Evolutionary conservation across 2,329 filamentous ascomycete genomes (phyloP), one percentile per base, ranked within the genome.

Genomic region (Xylariomycetidae sp.): DNA sequence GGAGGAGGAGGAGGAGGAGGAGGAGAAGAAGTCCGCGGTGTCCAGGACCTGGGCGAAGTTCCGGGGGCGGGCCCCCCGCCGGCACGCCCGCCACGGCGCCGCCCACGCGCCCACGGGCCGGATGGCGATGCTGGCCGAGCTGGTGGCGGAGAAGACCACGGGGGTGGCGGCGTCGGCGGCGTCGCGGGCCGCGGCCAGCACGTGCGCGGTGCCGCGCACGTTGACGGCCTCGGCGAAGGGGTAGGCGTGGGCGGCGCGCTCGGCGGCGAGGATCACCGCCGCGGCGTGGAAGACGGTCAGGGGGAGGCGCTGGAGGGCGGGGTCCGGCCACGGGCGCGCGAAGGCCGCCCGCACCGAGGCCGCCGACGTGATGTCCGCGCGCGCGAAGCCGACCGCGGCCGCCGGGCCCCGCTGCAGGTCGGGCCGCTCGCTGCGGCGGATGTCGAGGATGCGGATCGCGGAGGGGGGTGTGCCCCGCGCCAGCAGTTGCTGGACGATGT

Each of bases 281-380:
- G 72, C 73, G 1, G 67, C 75, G 54, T 77, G 73, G 46, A 72
- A 74, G 10, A 77, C 72, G 1, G 72, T 75, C 16, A 77, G 53
- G 2, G 72, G 71, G 4, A 67, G 57, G 4, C 51, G 29, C 5
- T 63, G 56, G 5, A 64, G 57, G 2, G 51, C 49, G 3, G 50
- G 30, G 3, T 61, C 19, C 3, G 39, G 56, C 73, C 74, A 77
- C 5, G 64, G 57, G 15, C 56, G 53, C 5, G 55, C 48, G 35
- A 77, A 75, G 12, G 70, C 70, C 1, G 54, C 57, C 6, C 53
- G 39, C 1, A 70, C 65, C 2, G 62, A 63, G 4, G 53, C 40
- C 14, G 54, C 48, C 13, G 70, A 68, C 3, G 67, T 63, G 44
- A 76, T 70, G 47, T 78, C 67, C 15, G 68, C 63, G 42, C 65